These are phyloP conservation scores for Oxytropis ochrocephala DNA, from an alignment of 306 rosid genomes.

Conservation along the genomic window DNA sequence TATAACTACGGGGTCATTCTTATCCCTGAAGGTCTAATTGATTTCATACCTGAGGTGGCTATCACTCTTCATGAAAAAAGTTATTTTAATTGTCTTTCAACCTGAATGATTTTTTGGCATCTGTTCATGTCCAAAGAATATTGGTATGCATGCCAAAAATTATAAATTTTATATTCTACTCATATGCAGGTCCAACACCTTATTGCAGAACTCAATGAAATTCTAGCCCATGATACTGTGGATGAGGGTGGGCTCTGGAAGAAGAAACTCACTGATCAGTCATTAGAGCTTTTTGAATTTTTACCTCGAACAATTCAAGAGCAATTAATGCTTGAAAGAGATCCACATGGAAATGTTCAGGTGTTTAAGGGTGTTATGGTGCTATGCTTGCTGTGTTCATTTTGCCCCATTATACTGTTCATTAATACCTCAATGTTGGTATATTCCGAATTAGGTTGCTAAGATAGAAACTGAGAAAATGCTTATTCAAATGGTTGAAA, in stretches of 20 bases:
- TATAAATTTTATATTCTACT: background rate
- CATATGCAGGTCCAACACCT: conserved; percentile 77
- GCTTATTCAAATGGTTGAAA: conserved; percentile 97
- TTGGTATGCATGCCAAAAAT: background rate
- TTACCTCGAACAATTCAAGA: conserved; percentile 89
- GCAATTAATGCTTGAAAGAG: conserved; percentile 98
- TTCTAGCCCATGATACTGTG: conserved; percentile 66
- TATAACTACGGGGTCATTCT: conserved; percentile 97
- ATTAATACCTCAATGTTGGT: conserved; percentile 10
- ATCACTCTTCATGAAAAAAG: conserved; percentile 3
- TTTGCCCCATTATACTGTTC: conserved; percentile 1
- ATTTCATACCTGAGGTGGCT: conserved; percentile 95
- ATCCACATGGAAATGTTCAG: conserved; percentile 99
- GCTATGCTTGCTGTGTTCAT: conserved; percentile 17
- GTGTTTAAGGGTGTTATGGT: conserved; percentile 30
- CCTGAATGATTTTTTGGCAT: background rate
- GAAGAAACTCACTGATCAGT: conserved; percentile 74
- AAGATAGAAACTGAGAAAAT: conserved; percentile 98
- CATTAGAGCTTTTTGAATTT: conserved; percentile 77
- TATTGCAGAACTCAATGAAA: conserved; percentile 93
- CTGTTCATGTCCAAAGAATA: background rate
- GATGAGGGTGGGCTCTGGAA: conserved; percentile 88
- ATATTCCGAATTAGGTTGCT: conserved; percentile 61
- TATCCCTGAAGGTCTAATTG: conserved; percentile 95
- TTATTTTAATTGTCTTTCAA: background rate